A percentile compares a stretch with the other conserved stretches of the same genome.
These are phyloP conservation scores for Pulveroboletus sp. DNA, from an alignment of 768 basidiomycete genomes.

Conservation along the genomic window DNA sequence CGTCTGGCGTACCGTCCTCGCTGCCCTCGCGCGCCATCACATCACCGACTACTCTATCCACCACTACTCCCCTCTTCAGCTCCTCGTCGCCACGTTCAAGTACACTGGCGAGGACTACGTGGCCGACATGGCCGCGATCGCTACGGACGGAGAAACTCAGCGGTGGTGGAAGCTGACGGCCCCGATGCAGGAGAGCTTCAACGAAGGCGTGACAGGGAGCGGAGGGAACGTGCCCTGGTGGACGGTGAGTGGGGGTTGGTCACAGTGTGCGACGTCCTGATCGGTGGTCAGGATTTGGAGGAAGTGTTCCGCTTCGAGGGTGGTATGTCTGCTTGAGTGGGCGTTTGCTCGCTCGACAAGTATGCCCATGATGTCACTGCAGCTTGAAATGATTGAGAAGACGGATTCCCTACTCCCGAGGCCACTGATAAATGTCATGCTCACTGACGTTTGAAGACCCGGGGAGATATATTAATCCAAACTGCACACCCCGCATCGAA, in stretches of 20 bases:
- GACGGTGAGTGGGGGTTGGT: conserved; percentile 39
- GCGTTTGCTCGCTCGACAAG: no score
- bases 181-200: conserved; percentile 72
- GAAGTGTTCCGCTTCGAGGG: conserved; percentile 74
- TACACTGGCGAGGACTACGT: conserved; percentile 65
- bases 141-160: conserved; percentile 63
- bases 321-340: conserved; percentile 7
- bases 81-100: conserved; percentile 79
- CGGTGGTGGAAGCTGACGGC: conserved; percentile 78
- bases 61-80: conserved; percentile 54
- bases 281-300: conserved; percentile 42
- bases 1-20: conserved; percentile 69
- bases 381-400: no score
- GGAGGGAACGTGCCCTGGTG: conserved; percentile 69
- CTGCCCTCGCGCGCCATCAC: conserved; percentile 56
- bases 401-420: no score
- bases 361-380: no score
- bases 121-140: conserved; percentile 61
- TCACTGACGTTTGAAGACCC: no score
- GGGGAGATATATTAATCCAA: no score
- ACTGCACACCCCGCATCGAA: no score
- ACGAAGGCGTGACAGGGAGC: conserved; percentile 66
- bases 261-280: neutral
- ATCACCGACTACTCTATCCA: conserved; percentile 76
- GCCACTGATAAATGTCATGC: no score